These are phyloP conservation scores for Cicer arietinum DNA, from an alignment of 306 rosid genomes.

Conservation along the genomic window DNA sequence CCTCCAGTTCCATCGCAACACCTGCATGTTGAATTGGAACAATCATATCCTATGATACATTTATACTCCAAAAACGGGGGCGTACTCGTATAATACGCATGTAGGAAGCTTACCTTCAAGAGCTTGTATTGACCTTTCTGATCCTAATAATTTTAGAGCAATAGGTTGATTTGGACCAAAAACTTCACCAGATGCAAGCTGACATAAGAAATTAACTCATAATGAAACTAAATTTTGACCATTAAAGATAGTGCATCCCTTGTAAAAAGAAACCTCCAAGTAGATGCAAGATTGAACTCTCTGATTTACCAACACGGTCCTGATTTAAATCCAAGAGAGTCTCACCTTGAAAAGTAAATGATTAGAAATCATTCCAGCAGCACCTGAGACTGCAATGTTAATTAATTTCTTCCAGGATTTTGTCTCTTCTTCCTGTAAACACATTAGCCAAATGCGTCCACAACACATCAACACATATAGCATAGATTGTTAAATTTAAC, in stretches of 20 bases:
- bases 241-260: constrained; percentile 6
- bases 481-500: constrained; percentile 12
- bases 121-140: constrained; percentile 88
- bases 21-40: constrained; percentile 53
- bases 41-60: background rate
- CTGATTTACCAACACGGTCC: constrained; percentile 1
- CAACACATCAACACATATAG: background rate
- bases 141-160: constrained; percentile 89
- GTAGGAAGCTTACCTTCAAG: constrained; percentile 79
- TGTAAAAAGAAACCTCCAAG: background rate
- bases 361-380: constrained; percentile 98
- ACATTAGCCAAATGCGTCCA: constrained; percentile 34
- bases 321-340: constrained; percentile 22
- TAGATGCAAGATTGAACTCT: constrained; percentile 19
- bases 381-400: constrained; percentile 91
- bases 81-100: background rate
- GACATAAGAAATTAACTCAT: constrained; percentile 47
- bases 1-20: constrained; percentile 99
- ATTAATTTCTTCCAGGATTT: constrained; percentile 88
- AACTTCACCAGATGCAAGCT: constrained; percentile 98
- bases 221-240: constrained; percentile 22
- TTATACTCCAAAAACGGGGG: background rate
- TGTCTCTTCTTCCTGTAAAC: constrained; percentile 92
- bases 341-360: constrained; percentile 94
- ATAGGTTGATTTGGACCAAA: constrained; percentile 93